Evolutionary conservation across 345 rosid genomes (phyloP).

Genomic region (Aquilaria malaccensis): DNA sequence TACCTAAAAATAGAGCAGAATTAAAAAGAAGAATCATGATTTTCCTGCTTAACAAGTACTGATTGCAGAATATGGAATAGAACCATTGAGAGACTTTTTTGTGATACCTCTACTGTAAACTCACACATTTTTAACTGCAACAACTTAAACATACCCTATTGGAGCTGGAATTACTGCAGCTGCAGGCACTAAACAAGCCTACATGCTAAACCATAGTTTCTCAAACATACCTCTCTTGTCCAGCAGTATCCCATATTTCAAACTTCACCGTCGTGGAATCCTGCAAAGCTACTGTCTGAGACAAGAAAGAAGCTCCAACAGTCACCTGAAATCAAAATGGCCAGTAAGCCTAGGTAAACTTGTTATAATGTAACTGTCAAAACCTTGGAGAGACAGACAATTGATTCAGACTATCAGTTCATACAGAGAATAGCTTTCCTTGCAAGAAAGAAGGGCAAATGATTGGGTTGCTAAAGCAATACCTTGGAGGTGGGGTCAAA

Average conservation of each 20-base stretch:
- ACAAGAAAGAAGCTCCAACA: conserved; percentile 95
- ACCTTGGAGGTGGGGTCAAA: conserved; percentile 98
- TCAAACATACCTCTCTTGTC: conserved; percentile 81
- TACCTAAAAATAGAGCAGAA: conserved; percentile 38
- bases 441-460: neutral
- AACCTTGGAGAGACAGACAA: neutral
- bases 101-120: conserved; percentile 14
- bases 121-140: neutral
- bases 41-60: conserved; percentile 2
- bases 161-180: too few species aligned
- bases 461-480: conserved; percentile 2
- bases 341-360: conserved; percentile 6
- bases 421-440: conserved; percentile 4
- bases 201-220: neutral
- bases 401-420: conserved; percentile 1
- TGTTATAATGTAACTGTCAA: neutral
- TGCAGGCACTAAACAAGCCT: too few species aligned
- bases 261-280: conserved; percentile 96
- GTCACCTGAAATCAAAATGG: conserved; percentile 61
- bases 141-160: too few species aligned
- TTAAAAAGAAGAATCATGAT: neutral
- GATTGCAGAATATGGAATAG: neutral
- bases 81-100: conserved; percentile 4
- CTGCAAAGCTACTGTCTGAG: conserved; percentile 94
- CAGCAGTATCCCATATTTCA: conserved; percentile 99